phyloP scores from a whole-genome alignment of 441 rosid genomes.

The Bocquillonia castaneifolia region DNA sequence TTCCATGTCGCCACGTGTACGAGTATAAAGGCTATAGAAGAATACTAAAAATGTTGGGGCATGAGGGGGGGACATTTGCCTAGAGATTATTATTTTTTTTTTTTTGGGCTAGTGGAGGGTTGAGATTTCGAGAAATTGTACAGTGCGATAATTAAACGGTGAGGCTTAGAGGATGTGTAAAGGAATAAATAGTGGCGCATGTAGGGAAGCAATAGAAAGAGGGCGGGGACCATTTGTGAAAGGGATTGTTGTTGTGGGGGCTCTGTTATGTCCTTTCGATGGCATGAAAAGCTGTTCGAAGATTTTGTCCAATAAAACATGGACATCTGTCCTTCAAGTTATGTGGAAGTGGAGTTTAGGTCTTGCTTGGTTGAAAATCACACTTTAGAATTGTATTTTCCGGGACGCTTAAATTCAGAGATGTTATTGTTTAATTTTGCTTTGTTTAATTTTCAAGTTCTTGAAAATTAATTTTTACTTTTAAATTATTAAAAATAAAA shows the following conservation, averaged over 20 bases:
- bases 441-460: too few species aligned
- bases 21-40: not conserved
- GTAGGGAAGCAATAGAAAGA: not conserved
- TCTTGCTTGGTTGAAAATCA: too few species aligned
- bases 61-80: slow-evolving; percentile 31
- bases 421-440: too few species aligned
- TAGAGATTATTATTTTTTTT: slow-evolving; percentile 12
- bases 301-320: too few species aligned
- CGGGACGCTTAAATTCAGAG: too few species aligned
- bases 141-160: slow-evolving; percentile 25
- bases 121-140: slow-evolving; percentile 13
- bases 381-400: too few species aligned
- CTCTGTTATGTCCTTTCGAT: slow-evolving; percentile 18
- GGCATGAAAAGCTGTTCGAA: slow-evolving; percentile 8
- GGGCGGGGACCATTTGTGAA: not conserved
- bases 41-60: slow-evolving; percentile 11
- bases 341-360: too few species aligned
- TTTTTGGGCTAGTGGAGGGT: not conserved
- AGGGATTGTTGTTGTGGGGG: not conserved
- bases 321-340: too few species aligned
- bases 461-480: too few species aligned
- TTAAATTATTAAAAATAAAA: too few species aligned
- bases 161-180: slow-evolving; percentile 2
- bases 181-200: slow-evolving; percentile 16
- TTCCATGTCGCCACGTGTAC: slow-evolving; percentile 24